These are phyloP conservation scores for Taphrina populina DNA, from an alignment of 1,139 yeast genomes.

Conservation along the genomic window DNA sequence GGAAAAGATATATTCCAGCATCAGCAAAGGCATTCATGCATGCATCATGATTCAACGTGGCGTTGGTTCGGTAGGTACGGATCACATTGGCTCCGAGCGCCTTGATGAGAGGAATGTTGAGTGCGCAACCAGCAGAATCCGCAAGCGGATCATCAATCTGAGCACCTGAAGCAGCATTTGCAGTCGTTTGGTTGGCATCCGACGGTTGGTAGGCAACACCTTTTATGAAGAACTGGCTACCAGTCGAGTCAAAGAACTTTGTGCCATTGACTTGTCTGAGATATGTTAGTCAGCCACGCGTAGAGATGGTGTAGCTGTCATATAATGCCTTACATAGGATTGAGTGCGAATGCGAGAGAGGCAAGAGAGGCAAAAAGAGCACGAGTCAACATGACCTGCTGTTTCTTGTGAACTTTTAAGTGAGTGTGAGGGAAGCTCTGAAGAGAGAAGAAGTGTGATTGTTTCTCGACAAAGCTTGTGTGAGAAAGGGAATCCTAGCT, in stretches of 20 bases:
- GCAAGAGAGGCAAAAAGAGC: conserved; percentile 20
- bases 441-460: too few species aligned
- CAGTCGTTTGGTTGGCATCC: conserved; percentile 66
- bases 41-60: conserved; percentile 76
- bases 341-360: conserved; percentile 28
- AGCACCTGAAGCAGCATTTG: conserved; percentile 40
- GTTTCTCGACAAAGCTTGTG: too few species aligned
- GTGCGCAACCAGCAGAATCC: conserved; percentile 63
- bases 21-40: conserved; percentile 90
- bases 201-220: conserved; percentile 91
- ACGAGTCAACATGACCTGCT: conserved; percentile 20
- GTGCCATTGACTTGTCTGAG: conserved; percentile 33
- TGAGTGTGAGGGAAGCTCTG: too few species aligned
- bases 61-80: conserved; percentile 81
- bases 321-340: conserved; percentile 20
- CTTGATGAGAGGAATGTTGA: conserved; percentile 73
- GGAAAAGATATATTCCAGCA: conserved; percentile 85
- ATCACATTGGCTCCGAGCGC: conserved; percentile 78
- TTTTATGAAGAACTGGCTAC: conserved; percentile 63
- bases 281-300: neutral
- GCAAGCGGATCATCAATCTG: conserved; percentile 64
- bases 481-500: too few species aligned
- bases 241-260: conserved; percentile 35
- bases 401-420: too few species aligned
- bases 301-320: neutral